phyloP scores from a whole-genome alignment of 2,329 filamentous ascomycete genomes.

The Botrytis deweyae region DNA sequence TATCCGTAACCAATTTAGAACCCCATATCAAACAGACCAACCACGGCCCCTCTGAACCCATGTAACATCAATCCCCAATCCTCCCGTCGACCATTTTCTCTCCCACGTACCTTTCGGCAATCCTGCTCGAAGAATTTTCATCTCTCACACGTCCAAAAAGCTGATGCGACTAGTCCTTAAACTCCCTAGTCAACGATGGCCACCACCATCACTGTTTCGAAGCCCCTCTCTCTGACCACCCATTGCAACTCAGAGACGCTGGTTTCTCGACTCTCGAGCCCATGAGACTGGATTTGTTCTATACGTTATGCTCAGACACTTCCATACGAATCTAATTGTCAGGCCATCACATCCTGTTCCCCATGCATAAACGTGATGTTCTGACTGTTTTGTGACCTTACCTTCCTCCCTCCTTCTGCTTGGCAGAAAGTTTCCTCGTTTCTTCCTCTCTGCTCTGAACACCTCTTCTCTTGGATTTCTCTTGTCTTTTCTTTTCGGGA shows the following conservation, averaged over 20 bases:
- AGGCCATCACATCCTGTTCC: slow-evolving; percentile 22
- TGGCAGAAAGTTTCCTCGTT: slow-evolving; percentile 20
- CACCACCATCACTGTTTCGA: slow-evolving; percentile 24
- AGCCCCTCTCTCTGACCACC: slow-evolving; percentile 24
- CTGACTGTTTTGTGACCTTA: slow-evolving; percentile 14
- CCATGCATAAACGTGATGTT: slow-evolving; percentile 26
- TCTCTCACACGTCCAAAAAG: neutral
- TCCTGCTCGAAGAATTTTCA: neutral
- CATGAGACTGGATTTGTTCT: slow-evolving; percentile 21
- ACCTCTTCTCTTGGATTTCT: neutral
- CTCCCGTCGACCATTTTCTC: neutral
- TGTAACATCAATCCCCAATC: neutral
- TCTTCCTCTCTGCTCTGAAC: slow-evolving; percentile 21
- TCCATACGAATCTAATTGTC: slow-evolving; percentile 23
- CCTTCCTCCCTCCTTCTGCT: slow-evolving; percentile 17
- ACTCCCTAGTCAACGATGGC: neutral
- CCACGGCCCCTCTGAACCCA: neutral
- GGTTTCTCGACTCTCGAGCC: slow-evolving; percentile 10
- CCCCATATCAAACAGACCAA: slow-evolving; percentile 8
- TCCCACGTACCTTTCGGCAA: neutral
- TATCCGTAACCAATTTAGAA: slow-evolving; percentile 7
- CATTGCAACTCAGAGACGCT: slow-evolving; percentile 26
- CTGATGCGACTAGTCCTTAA: neutral
- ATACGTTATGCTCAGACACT: slow-evolving; percentile 16
- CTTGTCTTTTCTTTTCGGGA: neutral